Conservation (phyloP, 345 rosid species). For the Microthlaspi erraticum region DNA sequence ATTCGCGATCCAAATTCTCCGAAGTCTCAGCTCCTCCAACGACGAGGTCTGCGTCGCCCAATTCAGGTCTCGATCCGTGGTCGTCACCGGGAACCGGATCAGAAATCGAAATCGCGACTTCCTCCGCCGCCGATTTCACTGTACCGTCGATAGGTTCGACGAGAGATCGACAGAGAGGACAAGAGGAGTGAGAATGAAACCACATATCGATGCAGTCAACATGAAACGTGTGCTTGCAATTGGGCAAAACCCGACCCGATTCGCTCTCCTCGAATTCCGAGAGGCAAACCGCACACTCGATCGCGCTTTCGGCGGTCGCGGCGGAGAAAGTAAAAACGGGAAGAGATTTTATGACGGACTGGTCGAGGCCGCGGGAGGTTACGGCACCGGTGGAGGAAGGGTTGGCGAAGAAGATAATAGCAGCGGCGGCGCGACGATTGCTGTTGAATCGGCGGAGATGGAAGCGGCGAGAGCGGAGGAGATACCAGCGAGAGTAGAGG, state of each 20-base stretch:
- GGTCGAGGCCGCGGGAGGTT: constrained; percentile 6
- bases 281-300: constrained; percentile 82
- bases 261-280: constrained; percentile 81
- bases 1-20: constrained; percentile 14
- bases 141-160: constrained; percentile 51
- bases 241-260: no score
- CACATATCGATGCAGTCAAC: constrained; percentile 92
- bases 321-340: constrained; percentile 69
- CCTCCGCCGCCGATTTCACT: constrained; percentile 1
- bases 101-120: constrained; percentile 31
- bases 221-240: constrained; percentile 83
- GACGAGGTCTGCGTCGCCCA: background rate
- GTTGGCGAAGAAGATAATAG: constrained; percentile 56
- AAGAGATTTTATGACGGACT: constrained; percentile 51
- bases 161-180: constrained; percentile 86
- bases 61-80: constrained; percentile 40
- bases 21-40: background rate
- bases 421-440: constrained; percentile 43
- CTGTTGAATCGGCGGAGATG: no score
- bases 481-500: constrained; percentile 88
- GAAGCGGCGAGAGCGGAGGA: constrained; percentile 59
- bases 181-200: constrained; percentile 87
- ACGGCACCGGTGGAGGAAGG: constrained; percentile 14
- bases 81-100: constrained; percentile 31
- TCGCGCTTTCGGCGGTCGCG: constrained; percentile 35